Evolutionary conservation across 495 filamentous ascomycete species (phyloP).

Genomic region (Aspergillus mulundensis): DNA sequence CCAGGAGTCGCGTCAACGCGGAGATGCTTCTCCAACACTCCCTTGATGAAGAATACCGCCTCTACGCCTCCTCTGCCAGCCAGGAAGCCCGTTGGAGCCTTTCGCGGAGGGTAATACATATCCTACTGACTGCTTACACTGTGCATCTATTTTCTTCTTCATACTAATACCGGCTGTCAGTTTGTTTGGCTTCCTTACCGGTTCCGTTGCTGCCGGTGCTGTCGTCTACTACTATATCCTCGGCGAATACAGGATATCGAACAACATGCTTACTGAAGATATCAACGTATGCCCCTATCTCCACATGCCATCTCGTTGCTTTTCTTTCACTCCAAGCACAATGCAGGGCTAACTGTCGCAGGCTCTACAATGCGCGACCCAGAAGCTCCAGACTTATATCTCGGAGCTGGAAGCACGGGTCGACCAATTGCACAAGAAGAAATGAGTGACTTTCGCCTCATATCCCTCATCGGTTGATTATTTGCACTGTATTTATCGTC

Average conservation of each 20-base stretch:
- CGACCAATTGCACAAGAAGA: conserved; percentile 60
- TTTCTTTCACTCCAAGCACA: conserved; percentile 4
- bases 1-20: conserved; percentile 19
- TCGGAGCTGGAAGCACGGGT: conserved; percentile 77
- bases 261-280: conserved; percentile 91
- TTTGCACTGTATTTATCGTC: neutral
- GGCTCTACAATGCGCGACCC: conserved; percentile 84
- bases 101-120: conserved; percentile 75
- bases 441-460: neutral
- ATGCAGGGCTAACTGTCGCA: conserved; percentile 30
- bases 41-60: conserved; percentile 29
- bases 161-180: conserved; percentile 39
- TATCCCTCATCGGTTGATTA: neutral
- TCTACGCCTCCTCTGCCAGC: conserved; percentile 54
- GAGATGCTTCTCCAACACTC: conserved; percentile 35
- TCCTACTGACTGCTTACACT: conserved; percentile 28
- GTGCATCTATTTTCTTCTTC: no score
- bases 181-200: conserved; percentile 89
- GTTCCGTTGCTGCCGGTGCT: conserved; percentile 71
- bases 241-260: conserved; percentile 88
- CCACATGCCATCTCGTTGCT: neutral
- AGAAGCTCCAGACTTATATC: conserved; percentile 80
- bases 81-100: conserved; percentile 82
- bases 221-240: conserved; percentile 88
- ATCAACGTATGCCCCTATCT: conserved; percentile 71